These are phyloP conservation scores for Aureobasidium zeae DNA, from an alignment of 2,329 filamentous ascomycete species.

Conservation along the genomic window DNA sequence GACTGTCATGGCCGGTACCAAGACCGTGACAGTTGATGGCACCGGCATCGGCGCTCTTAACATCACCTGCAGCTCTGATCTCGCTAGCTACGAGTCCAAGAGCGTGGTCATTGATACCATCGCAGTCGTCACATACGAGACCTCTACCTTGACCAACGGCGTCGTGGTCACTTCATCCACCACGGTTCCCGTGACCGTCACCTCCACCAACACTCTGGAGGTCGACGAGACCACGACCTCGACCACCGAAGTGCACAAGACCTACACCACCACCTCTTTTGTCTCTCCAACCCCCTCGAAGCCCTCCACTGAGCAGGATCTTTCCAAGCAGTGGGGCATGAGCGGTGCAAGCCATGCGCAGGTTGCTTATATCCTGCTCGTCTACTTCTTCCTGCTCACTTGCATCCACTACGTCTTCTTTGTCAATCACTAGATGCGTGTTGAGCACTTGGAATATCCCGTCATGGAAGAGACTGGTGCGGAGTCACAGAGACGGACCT, in stretches of 20 bases:
- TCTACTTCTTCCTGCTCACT: background rate
- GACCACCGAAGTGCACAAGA: no score
- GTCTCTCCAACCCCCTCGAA: background rate
- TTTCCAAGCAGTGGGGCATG: background rate
- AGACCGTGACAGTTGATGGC: background rate
- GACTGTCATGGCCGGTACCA: slow-evolving; percentile 2
- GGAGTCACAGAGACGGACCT: no score
- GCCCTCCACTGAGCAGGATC: background rate
- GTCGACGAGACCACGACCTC: background rate
- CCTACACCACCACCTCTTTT: background rate
- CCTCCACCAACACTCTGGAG: background rate
- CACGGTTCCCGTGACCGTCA: background rate
- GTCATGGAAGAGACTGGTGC: background rate
- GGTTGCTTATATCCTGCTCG: background rate
- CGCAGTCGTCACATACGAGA: background rate
- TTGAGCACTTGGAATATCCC: no score
- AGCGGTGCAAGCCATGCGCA: background rate
- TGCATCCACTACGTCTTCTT: slow-evolving; percentile 1
- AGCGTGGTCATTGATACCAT: background rate
- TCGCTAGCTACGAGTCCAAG: slow-evolving; percentile 6
- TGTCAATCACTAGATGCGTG: background rate
- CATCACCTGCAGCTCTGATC: background rate
- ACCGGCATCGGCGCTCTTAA: background rate
- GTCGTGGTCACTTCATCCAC: slow-evolving; percentile 4
- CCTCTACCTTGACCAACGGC: slow-evolving; percentile 2